A percentile compares a stretch with the other conserved stretches of the same genome.
phyloP scores from a whole-genome alignment of 345 rosid species.

The Lepidium aucheri region DNA sequence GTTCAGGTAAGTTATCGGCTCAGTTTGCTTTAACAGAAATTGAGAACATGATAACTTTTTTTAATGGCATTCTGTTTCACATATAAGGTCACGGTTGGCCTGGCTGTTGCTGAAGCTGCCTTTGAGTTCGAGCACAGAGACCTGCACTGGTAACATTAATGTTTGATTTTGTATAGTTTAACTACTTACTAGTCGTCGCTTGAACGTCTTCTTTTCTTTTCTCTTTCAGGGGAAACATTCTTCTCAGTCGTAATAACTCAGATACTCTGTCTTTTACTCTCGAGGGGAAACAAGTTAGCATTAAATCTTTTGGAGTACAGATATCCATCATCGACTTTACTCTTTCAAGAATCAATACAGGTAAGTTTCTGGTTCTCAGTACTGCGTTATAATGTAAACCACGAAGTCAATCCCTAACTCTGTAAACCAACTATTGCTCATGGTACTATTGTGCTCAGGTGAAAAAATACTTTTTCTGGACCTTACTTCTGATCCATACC shows the following conservation, averaged over 20 bases:
- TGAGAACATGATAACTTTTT: not conserved
- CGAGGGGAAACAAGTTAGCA: conserved; percentile 47
- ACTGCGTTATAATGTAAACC: not conserved
- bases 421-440: not conserved
- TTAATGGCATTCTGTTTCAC: conserved; percentile 6
- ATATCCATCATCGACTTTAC: conserved; percentile 88
- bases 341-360: conserved; percentile 84
- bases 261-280: conserved; percentile 37
- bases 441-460: conserved; percentile 34
- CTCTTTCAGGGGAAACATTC: conserved; percentile 75
- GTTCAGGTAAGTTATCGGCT: conserved; percentile 49
- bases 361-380: conserved; percentile 27
- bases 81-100: conserved; percentile 72
- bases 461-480: conserved; percentile 82
- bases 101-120: conserved; percentile 94
- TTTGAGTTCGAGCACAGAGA: conserved; percentile 94
- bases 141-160: conserved; percentile 62
- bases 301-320: conserved; percentile 52
- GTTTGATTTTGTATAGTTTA: conserved; percentile 2
- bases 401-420: not conserved
- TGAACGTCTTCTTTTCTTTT: conserved; percentile 8
- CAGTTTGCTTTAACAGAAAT: not conserved
- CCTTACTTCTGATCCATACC: conserved; percentile 76
- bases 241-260: conserved; percentile 61
- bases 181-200: not conserved